phyloP scores from a whole-genome alignment of 2,329 filamentous ascomycete genomes.

The Graphiopsis chlorocephala region DNA sequence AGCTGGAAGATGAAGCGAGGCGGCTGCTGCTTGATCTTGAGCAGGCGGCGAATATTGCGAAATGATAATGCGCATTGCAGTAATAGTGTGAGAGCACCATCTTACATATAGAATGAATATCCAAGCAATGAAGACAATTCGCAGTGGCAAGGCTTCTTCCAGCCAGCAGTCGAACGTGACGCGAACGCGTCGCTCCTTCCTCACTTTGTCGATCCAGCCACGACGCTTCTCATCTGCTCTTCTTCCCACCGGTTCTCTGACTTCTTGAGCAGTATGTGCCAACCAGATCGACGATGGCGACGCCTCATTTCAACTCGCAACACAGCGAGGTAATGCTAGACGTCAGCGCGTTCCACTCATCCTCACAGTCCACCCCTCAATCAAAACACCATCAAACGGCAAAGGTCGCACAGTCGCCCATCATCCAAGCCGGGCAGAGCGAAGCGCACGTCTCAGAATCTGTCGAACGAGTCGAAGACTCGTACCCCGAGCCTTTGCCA shows the following conservation, averaged over 20 bases:
- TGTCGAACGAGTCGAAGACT: slow-evolving; percentile 19
- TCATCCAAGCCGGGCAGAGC: background rate
- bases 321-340: slow-evolving; percentile 22
- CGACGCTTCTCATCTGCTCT: background rate
- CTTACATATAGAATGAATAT: background rate
- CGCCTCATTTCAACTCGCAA: slow-evolving; percentile 11
- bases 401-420: slow-evolving; percentile 1
- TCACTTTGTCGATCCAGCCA: background rate
- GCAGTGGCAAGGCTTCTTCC: background rate
- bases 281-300: slow-evolving; percentile 17
- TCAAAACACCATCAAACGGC: background rate
- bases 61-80: background rate
- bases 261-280: background rate
- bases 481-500: background rate
- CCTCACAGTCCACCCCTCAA: slow-evolving; percentile 7
- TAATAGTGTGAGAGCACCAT: background rate
- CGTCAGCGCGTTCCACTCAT: slow-evolving; percentile 22
- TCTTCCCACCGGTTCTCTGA: background rate
- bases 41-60: slow-evolving; percentile 6
- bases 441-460: background rate
- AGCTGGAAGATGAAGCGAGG: slow-evolving; percentile 2
- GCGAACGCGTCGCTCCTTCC: slow-evolving; percentile 10
- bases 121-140: background rate
- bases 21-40: background rate
- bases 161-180: background rate